Conservation (phyloP, 2,329 filamentous ascomycete genomes). For the Elsinoe fawcettii region DNA sequence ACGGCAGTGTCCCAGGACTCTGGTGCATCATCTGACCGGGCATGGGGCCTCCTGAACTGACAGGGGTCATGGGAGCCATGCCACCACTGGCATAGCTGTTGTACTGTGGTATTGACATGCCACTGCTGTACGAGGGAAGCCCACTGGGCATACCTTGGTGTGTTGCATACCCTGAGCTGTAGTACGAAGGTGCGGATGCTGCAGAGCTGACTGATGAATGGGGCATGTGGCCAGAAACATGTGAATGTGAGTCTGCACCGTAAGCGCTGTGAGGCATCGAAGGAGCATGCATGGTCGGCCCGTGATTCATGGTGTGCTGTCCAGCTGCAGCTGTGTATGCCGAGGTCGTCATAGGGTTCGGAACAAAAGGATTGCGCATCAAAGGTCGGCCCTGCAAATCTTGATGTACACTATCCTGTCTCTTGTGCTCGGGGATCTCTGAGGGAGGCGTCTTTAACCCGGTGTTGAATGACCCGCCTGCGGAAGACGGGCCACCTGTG, state of each 20-base stretch:
- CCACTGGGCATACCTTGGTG: slow-evolving; percentile 2
- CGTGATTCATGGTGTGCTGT: slow-evolving; percentile 14
- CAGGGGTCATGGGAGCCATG: slow-evolving; percentile 14
- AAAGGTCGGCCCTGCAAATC: slow-evolving; percentile 15
- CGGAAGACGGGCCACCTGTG: slow-evolving; percentile 49
- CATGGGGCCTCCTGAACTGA: slow-evolving; percentile 1
- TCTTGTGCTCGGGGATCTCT: slow-evolving; percentile 45
- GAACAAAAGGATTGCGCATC: slow-evolving; percentile 14
- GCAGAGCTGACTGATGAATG: slow-evolving; percentile 14
- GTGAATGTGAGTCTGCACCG: slow-evolving; percentile 7
- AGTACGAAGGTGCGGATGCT: slow-evolving; percentile 10
- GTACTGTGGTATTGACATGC: slow-evolving; percentile 10
- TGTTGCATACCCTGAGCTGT: background rate
- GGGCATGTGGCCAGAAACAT: slow-evolving; percentile 2
- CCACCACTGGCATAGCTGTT: slow-evolving; percentile 2
- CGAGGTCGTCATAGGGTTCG: background rate
- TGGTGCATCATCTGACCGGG: slow-evolving; percentile 1
- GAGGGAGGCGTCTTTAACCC: slow-evolving; percentile 73
- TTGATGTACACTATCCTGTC: slow-evolving; percentile 20
- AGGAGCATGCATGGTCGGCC: background rate
- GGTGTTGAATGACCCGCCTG: slow-evolving; percentile 39
- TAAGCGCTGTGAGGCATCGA: slow-evolving; percentile 10
- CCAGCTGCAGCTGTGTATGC: slow-evolving; percentile 12
- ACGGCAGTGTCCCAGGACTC: background rate
- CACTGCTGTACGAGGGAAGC: background rate